Base-by-base conservation (phyloP, 768 basidiomycete species). In the Xerocomus spinulosus region DNA sequence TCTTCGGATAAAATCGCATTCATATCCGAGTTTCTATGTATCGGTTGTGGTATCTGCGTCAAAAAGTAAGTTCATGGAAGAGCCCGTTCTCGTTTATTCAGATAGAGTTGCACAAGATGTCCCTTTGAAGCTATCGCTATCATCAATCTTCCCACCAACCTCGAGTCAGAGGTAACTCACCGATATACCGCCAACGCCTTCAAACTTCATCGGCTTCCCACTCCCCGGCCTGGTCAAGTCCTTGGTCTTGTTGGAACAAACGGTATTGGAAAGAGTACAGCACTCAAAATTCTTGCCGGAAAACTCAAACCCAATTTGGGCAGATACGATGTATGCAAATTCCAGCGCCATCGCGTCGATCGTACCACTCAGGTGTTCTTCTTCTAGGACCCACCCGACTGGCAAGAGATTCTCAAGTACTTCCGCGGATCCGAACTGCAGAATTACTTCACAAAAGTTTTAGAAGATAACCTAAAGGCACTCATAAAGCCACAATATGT, bases 401-500 rank as follows among this genome's bases (percentile, higher is more conserved):
- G 96, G 96, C 85, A 92, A 66, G 96, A 98, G 65, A 97, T 99
- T 56, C 73, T 99, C 42, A 95, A 95, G 70, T 88, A 99, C 67
- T 99, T 97, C 79, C 85, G 96, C 54, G 96, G 96, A 44, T 97
- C 94, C 6, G 96, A 98, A 70, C 79, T 99, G 21, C 96, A 99
- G 66, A 99, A 99, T 67, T 99, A 98, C 73, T 99, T 99, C 71
- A 98, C 96, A 42, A 98, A 98, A 70, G 92, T 98, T 6, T 78
- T 99, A 17, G 96, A 98, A 69, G 96, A 99, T 70, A 93, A 99
- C 63, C 74, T 98, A 64, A 98, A 97, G 74, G 94, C 96, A 2
- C 80, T 99, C 52, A 98, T 98, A 68, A 99, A 99, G 70, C 96
- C 96, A 1, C 96, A 99, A 80, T 99, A 99, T 66, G 96, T 99